Evolutionary conservation across 2,329 filamentous ascomycete genomes (phyloP).

Genomic region (Ceratocystiopsis sp.): DNA sequence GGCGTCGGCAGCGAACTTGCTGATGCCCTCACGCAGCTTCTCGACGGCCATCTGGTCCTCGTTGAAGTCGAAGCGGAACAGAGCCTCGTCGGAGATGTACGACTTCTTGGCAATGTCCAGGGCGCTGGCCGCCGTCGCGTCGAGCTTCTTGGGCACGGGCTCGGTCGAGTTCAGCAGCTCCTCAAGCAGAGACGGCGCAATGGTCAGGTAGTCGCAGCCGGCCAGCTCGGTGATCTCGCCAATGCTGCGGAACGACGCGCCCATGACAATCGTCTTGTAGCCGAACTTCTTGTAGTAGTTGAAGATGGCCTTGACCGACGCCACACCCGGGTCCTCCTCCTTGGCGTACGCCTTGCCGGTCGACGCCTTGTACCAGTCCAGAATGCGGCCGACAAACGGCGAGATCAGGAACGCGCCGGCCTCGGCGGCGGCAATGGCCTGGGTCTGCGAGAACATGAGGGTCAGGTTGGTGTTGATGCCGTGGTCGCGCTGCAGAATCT

Average conservation of each 20-base stretch:
- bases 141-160: conserved; percentile 81
- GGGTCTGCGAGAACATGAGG: conserved; percentile 90
- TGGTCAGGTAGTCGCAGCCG: conserved; percentile 97
- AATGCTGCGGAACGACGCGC: conserved; percentile 88
- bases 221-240: conserved; percentile 98
- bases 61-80: conserved; percentile 99
- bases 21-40: conserved; percentile 98
- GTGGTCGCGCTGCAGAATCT: conserved; percentile 91
- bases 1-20: conserved; percentile 95
- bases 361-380: conserved; percentile 97
- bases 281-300: conserved; percentile 99
- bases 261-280: conserved; percentile 99
- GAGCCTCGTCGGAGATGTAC: conserved; percentile 78
- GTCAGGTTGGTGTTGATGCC: conserved; percentile 97
- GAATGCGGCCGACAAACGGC: conserved; percentile 95
- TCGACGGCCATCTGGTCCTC: conserved; percentile 98
- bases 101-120: conserved; percentile 73
- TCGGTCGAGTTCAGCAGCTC: conserved; percentile 74
- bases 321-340: conserved; percentile 88
- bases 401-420: conserved; percentile 95
- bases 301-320: conserved; percentile 85
- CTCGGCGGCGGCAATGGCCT: conserved; percentile 93
- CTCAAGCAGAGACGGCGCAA: conserved; percentile 89
- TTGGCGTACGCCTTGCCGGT: conserved; percentile 86
- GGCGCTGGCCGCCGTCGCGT: conserved; percentile 44